Base-by-base conservation (phyloP, 2,329 filamentous ascomycete genomes). In the Arthrobotrys conoides region DNA sequence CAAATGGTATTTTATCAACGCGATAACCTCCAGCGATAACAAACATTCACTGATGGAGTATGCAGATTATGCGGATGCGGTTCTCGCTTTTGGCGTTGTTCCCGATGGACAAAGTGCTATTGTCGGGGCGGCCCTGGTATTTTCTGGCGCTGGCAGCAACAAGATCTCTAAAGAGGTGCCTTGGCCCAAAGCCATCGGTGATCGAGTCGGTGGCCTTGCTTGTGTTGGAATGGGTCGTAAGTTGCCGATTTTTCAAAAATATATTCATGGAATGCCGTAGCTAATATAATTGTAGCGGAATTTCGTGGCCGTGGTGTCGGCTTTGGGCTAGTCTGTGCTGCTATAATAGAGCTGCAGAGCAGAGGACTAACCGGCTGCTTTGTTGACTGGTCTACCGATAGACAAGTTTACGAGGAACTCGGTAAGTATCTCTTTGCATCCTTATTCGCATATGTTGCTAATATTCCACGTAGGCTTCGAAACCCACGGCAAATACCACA, bases 81-180 rank as follows among this genome's bases (percentile, higher is more conserved):
- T 83, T 63, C 80, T 83, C 30, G 82, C 82, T 5, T 82, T 81
- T 68, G 81, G 77, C 3, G 3, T 20, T 14, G 20, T 24, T 4
- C 9, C 18, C 12, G 36, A 61, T 1, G 80, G 68, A 48, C 70
- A 76, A 33, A 61, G 18, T 20, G 76, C 76, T 27, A 82, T 83
- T 38, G 76, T 83, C 5, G 82, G 82, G 5, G 81, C 82, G 16
- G 82, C 81, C 44, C 68, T 83, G n/a, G 79, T 83, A n/a, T 83
- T 81, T 64, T 81, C 80, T 30, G 80, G 80, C 16, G 80, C 82
- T 22, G 80, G 81, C 9, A 82, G 81, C 68, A 82, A 82, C 65
- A 81, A 82, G 59, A 82, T 83, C 49, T 81, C 82, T 9, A 82
- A 80, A 64, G 82, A 83, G 68, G 81, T 83, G 18, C 82, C 82